Conservation (phyloP, 352 stramenopile species). For the Globisporangium perplexum region DNA sequence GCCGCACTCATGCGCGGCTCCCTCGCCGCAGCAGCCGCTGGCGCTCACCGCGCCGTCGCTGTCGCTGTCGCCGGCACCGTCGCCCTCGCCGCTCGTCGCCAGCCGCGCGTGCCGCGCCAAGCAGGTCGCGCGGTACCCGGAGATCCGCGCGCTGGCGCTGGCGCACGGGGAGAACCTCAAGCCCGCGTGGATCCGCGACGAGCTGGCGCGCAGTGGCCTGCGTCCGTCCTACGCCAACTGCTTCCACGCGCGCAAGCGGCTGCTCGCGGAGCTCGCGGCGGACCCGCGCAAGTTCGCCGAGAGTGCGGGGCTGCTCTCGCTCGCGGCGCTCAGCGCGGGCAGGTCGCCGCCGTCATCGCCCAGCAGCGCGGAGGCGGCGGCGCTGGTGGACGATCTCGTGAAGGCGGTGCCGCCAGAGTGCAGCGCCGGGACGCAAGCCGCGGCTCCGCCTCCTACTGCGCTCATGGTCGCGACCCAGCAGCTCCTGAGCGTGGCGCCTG, state of each 20-base stretch:
- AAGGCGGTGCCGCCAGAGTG: not conserved
- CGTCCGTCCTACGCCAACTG: slow-evolving; percentile 7
- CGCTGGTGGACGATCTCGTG: not conserved
- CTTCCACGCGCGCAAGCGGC: slow-evolving; percentile 6
- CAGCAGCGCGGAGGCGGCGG: no score
- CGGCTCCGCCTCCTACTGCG: no score
- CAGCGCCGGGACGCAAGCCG: no score
- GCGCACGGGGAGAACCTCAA: slow-evolving; percentile 1
- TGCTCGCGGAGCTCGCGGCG: not conserved
- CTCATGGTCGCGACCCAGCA: no score
- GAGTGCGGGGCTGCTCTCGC: not conserved
- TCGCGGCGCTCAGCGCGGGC: not conserved
- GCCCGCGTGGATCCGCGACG: slow-evolving; percentile 5
- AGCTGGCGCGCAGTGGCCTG: not conserved
- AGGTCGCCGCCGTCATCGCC: no score
- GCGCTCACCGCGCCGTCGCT: no score
- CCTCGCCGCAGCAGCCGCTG: not conserved
- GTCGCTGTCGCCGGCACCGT: no score
- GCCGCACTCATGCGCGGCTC: not conserved
- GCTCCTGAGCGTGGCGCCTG: no score
- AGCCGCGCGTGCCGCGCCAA: slow-evolving; percentile 5
- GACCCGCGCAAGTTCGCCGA: slow-evolving; percentile 1
- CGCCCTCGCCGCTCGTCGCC: not conserved
- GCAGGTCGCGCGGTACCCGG: slow-evolving; percentile 6
- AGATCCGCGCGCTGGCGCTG: slow-evolving; percentile 3